Percentiles rank a stretch among this genome's conserved stretches.
Conservation (phyloP, 2,329 filamentous ascomycete genomes). For the Byssochlamys sp. region DNA sequence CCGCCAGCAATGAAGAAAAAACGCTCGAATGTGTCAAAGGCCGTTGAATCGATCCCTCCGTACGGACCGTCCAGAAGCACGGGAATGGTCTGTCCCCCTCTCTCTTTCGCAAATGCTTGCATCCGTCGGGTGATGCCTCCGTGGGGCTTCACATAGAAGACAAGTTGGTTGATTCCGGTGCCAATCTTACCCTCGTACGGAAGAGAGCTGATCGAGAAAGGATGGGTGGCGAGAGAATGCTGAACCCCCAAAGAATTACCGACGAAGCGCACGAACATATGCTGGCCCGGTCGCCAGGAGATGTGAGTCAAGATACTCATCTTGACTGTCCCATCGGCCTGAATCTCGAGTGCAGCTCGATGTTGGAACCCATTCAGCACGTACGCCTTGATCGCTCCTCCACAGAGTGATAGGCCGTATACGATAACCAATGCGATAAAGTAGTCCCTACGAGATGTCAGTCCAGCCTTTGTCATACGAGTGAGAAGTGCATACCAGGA, state of each 20-base stretch:
- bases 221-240: constrained; percentile 41
- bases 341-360: constrained; percentile 33
- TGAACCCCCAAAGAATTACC: constrained; percentile 28
- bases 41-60: constrained; percentile 33
- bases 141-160: constrained; percentile 46
- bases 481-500: constrained; percentile 36
- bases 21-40: constrained; percentile 33
- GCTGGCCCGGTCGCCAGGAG: constrained; percentile 45
- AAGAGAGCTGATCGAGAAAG: constrained; percentile 48
- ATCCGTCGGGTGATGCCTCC: constrained; percentile 43
- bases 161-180: constrained; percentile 29
- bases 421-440: constrained; percentile 49
- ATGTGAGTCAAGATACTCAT: constrained; percentile 37
- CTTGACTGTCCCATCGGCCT: constrained; percentile 34
- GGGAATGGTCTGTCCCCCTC: constrained; percentile 29
- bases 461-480: background rate
- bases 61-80: constrained; percentile 53
- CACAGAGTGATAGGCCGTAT: constrained; percentile 41
- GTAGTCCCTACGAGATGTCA: constrained; percentile 41
- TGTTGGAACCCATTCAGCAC: constrained; percentile 43
- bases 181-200: constrained; percentile 17
- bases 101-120: constrained; percentile 27
- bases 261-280: constrained; percentile 46
- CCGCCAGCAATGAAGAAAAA: constrained; percentile 47
- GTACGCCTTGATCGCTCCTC: constrained; percentile 38